Evolutionary conservation across 2,329 filamentous ascomycete genomes (phyloP), one percentile per base, ranked within the genome.

Genomic region (Penicillium frequentans): DNA sequence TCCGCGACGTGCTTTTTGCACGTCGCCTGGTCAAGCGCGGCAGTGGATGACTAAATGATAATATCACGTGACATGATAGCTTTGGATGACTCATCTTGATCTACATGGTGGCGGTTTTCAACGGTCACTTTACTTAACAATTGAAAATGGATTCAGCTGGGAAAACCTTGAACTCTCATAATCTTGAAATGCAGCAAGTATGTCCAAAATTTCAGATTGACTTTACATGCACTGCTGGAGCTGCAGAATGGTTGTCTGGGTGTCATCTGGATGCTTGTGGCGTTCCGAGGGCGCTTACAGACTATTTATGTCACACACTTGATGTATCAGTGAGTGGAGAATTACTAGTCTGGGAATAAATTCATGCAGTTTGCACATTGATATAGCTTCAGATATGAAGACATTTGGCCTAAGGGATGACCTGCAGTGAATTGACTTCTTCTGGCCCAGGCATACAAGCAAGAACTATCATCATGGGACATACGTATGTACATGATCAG

Each of bases 1-100:
- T 57, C 57, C 57, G 53, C 58, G 57, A 54, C 49, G 56, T 59
- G 64, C 61, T 65, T 19, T 19, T 57, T 49, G 65, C 61, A 62
- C 55, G 64, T 64, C 57, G 60, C 56, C 44, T 14, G 45, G 59
- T 50, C 50, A 63, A 57, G 19, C 64, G 58, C 59, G 61, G 57
- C 59, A 60, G 52, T 57, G 33, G 57, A 63, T 64, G 60, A 64
- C 60, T 60, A 60, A 62, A n/a, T 16, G 9, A 29, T 4, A 52
- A 11, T 5, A 29, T 11, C 49, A 52, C 49, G 49, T 52, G 49
- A 52, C 8, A 11, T 29, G 21, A 11, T 26, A 42, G 39, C 39
- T 24, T n/a, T 42, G 13, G 48, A 24, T 49, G 47, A 49, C 31
- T 49, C 47, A 49, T 49, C 47, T n/a, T n/a, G 16, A 37, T 39